Percentiles rank a stretch among this genome's conserved stretches.
Conservation (phyloP, 805 yeast species). For the Wickerhamomyces queroliae region DNA sequence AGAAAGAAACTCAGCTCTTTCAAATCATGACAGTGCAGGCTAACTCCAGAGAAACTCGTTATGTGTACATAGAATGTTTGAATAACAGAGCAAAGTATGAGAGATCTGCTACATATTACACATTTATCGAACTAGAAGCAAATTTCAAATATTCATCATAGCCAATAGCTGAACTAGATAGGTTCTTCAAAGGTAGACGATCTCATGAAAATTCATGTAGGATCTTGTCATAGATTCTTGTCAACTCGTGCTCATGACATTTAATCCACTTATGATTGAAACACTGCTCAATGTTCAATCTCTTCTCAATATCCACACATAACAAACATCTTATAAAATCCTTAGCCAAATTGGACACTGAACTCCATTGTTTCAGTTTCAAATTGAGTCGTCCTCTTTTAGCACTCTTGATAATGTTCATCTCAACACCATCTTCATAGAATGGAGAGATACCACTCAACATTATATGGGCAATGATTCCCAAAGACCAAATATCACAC, state of each 20-base stretch:
- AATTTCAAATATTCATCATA: no score
- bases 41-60: no score
- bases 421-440: constrained; percentile 39
- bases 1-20: no score
- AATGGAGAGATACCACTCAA: constrained; percentile 64
- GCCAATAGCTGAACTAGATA: no score
- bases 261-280: constrained; percentile 44
- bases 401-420: constrained; percentile 35
- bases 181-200: no score
- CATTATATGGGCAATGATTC: constrained; percentile 52
- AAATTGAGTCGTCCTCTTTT: constrained; percentile 35
- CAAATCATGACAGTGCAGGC: no score
- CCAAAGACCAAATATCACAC: constrained; percentile 70
- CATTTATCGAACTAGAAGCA: no score
- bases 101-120: no score
- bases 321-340: constrained; percentile 37
- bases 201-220: no score
- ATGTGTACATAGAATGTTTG: no score
- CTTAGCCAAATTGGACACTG: constrained; percentile 36
- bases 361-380: constrained; percentile 34
- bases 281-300: constrained; percentile 34
- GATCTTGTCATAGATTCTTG: constrained; percentile 28
- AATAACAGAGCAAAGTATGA: no score
- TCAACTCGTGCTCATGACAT: constrained; percentile 30
- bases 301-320: constrained; percentile 27